Base-by-base conservation (phyloP, 768 basidiomycete genomes). In the Phaeotremella fagi region DNA sequence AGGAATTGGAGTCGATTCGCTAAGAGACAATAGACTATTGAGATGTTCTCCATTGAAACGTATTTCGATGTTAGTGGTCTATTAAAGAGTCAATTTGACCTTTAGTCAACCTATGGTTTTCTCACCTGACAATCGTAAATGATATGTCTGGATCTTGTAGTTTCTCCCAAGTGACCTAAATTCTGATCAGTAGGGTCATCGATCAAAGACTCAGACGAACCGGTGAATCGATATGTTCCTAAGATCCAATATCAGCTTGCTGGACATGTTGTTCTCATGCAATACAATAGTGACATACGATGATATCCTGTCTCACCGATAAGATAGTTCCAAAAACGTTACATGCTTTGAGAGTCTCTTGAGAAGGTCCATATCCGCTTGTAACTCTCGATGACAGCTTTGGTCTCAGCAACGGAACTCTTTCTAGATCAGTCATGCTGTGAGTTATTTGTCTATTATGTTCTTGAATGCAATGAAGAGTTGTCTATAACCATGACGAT, bases 1-100 rank as follows among this genome's bases (percentile, higher is more conserved):
- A 52, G 16, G 44, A 57, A 57, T 52, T 57, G 55, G 9, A 57
- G 37, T 3, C 55, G 55, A 25, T 57, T 57, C 12, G 55, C 50
- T 3, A 57, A 38, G 20, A 57, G 23, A 27, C 55, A 57, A 37
- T 57, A 57, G 6, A 57, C 37, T 27, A 57, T 42, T 9, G 55
- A 14, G 23, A 57, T 50, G 29, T 57, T 57, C 16, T 57, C 31
- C 2, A 57, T 44, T 18, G 49, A 33, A 27, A 57, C 33, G 20
- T 50, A 50, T 29, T 52, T 51, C 18, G 50, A 44, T 3, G 50
- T 52, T 4, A 57, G 45, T 12, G 55, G 55, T 20, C 55, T 56
- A 25, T 7, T 6, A 23, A 16, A 22, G 12, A 7, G 7, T 20
- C 51, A 48, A 51, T 48, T 44, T 47, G 24, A 36, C 22, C 6